A percentile compares a stretch with the other conserved stretches of the same genome.
These are phyloP conservation scores for Boletus huronensis DNA, from an alignment of 768 basidiomycete genomes.

Conservation along the genomic window DNA sequence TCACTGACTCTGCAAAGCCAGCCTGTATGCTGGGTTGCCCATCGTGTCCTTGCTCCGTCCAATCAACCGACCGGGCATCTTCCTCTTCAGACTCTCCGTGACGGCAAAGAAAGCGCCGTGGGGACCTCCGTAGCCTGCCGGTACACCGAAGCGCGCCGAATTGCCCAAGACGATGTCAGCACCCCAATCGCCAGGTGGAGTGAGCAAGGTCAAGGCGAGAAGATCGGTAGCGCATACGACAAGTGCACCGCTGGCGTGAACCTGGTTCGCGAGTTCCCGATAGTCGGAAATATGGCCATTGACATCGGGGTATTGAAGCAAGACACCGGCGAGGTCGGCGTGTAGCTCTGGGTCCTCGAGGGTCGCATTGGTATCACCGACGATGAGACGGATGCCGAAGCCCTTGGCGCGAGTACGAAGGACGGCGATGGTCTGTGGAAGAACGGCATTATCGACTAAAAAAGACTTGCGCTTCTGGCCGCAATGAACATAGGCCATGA, in stretches of 20 bases:
- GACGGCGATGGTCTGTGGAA: slow-evolving; percentile 88
- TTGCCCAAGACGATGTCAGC: slow-evolving; percentile 95
- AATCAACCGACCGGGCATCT: slow-evolving; percentile 98
- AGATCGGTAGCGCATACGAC: slow-evolving; percentile 90
- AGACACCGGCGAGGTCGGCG: slow-evolving; percentile 74
- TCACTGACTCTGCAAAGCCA: slow-evolving; percentile 88
- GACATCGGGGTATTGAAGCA: slow-evolving; percentile 93
- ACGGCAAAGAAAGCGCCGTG: slow-evolving; percentile 98
- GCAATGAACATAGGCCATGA: slow-evolving; percentile 77
- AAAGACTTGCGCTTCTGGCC: slow-evolving; percentile 77
- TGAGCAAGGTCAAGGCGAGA: slow-evolving; percentile 86
- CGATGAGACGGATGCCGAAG: slow-evolving; percentile 80
- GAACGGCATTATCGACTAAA: slow-evolving; percentile 77
- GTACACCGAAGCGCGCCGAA: slow-evolving; percentile 95
- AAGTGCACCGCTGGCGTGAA: slow-evolving; percentile 75
- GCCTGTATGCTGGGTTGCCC: slow-evolving; percentile 85
- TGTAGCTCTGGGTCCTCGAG: slow-evolving; percentile 52
- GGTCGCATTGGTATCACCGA: slow-evolving; percentile 55
- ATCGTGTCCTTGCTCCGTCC: slow-evolving; percentile 83
- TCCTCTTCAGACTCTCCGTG: slow-evolving; percentile 87
- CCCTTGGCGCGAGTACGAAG: slow-evolving; percentile 89
- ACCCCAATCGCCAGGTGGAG: slow-evolving; percentile 98
- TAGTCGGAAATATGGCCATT: slow-evolving; percentile 82
- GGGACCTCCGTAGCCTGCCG: slow-evolving; percentile 94
- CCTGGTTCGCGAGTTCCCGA: slow-evolving; percentile 54